These are phyloP conservation scores for Limonium bicolor DNA, from an alignment of 148 eudicot genomes.

Conservation along the genomic window DNA sequence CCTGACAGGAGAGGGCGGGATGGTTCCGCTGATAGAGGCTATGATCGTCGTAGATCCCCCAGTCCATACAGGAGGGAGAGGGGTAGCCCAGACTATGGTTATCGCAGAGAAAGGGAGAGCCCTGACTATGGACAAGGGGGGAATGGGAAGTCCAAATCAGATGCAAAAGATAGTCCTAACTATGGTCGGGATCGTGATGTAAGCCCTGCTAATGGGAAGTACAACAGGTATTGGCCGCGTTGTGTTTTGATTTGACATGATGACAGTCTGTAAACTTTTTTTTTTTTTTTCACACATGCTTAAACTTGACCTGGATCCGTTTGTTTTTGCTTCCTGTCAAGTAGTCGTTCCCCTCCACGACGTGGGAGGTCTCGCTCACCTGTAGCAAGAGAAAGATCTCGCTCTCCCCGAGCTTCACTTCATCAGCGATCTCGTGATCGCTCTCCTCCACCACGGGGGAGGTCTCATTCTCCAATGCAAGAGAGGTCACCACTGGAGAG, in stretches of 20 bases:
- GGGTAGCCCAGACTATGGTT: slow-evolving; percentile 15
- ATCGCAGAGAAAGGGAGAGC: slow-evolving; percentile 4
- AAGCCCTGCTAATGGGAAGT: slow-evolving; percentile 6
- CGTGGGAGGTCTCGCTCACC: slow-evolving; percentile 2
- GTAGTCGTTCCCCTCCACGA: slow-evolving; percentile 4
- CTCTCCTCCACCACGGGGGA: no score
- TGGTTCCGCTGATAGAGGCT: slow-evolving; percentile 21
- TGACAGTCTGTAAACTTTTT: not conserved
- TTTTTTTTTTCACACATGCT: not conserved
- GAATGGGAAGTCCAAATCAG: not conserved
- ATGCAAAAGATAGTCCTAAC: slow-evolving; percentile 14
- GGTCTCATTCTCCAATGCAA: no score
- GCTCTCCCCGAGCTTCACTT: no score
- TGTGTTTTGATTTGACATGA: not conserved
- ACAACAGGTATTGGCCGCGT: not conserved
- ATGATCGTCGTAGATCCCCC: slow-evolving; percentile 22
- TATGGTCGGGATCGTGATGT: slow-evolving; percentile 6
- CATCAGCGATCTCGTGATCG: no score
- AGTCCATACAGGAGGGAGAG: slow-evolving; percentile 31
- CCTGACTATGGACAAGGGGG: slow-evolving; percentile 34
- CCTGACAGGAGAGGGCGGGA: slow-evolving; percentile 48
- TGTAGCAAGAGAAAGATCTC: not conserved
- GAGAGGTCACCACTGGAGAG: no score
- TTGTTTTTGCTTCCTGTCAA: not conserved
- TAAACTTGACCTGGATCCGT: no score